A percentile compares a stretch with the other conserved stretches of the same genome.
phyloP scores from a whole-genome alignment of 2,329 filamentous ascomycete genomes.

The Aspergillus brunneoviolaceus region DNA sequence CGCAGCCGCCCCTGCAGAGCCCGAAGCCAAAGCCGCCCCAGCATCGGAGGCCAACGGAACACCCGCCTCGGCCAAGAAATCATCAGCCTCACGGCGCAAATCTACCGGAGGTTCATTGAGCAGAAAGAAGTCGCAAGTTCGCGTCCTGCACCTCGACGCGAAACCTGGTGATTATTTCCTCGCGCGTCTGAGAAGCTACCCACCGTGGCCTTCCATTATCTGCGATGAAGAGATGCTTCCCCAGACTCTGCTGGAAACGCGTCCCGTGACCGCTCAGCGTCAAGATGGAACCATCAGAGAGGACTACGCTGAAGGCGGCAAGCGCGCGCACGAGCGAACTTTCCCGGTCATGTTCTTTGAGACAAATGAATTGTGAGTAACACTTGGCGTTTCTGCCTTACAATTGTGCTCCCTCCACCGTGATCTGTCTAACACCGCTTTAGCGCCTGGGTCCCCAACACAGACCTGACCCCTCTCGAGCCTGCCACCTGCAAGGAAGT shows the following conservation, averaged over 20 bases:
- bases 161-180: constrained; percentile 90
- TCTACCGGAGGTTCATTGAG: constrained; percentile 72
- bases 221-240: constrained; percentile 95
- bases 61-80: constrained; percentile 51
- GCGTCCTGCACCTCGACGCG: constrained; percentile 71
- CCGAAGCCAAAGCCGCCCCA: constrained; percentile 27
- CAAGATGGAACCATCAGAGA: constrained; percentile 83
- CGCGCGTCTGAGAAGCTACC: constrained; percentile 90
- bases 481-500: constrained; percentile 67
- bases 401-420: neutral
- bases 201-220: constrained; percentile 90
- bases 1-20: constrained; percentile 25
- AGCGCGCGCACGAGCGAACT: constrained; percentile 78
- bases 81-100: constrained; percentile 62
- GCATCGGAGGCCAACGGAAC: constrained; percentile 48
- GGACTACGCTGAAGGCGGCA: constrained; percentile 83
- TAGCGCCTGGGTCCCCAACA: constrained; percentile 91
- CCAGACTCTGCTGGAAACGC: constrained; percentile 68
- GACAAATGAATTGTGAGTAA: constrained; percentile 94
- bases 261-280: constrained; percentile 80
- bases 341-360: constrained; percentile 94
- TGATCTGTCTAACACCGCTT: constrained; percentile 15
- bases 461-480: constrained; percentile 74
- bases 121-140: constrained; percentile 77
- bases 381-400: constrained; percentile 7